Evolutionary conservation across 768 basidiomycete genomes (phyloP).

Genomic region (Leccinum variicolor): DNA sequence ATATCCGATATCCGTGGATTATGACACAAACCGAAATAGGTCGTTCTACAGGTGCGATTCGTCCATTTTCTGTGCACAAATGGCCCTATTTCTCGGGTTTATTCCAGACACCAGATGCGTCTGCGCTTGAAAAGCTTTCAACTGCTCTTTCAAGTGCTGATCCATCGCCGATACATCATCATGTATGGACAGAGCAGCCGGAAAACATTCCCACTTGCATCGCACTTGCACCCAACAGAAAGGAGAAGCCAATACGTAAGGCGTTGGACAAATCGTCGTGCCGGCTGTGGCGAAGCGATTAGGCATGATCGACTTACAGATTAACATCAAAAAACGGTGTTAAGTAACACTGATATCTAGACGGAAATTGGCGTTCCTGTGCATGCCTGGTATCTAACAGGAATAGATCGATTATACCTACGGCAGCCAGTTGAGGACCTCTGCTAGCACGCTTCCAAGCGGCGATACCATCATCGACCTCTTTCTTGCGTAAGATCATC

Average conservation of each 20-base stretch:
- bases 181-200: slow-evolving; percentile 44
- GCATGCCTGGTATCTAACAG: not conserved
- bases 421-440: slow-evolving; percentile 57
- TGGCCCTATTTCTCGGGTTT: too few relatives aligned
- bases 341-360: not conserved
- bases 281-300: slow-evolving; percentile 34
- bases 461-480: slow-evolving; percentile 49
- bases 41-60: slow-evolving; percentile 37
- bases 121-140: slow-evolving; percentile 33
- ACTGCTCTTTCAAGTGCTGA: slow-evolving; percentile 20
- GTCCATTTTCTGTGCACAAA: not conserved
- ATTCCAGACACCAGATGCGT: slow-evolving; percentile 32
- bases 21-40: slow-evolving; percentile 22
- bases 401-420: slow-evolving; percentile 14
- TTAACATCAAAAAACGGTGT: not conserved
- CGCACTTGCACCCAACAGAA: slow-evolving; percentile 41
- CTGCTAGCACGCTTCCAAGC: slow-evolving; percentile 53
- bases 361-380: not conserved
- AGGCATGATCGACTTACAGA: not conserved
- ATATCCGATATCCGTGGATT: not conserved
- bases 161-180: slow-evolving; percentile 33
- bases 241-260: slow-evolving; percentile 36
- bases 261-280: slow-evolving; percentile 40
- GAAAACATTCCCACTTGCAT: slow-evolving; percentile 41
- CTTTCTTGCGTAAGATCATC: slow-evolving; percentile 40